Conservation (phyloP, 176 grass and related monocot genomes). For the Pontederia crassipes region DNA sequence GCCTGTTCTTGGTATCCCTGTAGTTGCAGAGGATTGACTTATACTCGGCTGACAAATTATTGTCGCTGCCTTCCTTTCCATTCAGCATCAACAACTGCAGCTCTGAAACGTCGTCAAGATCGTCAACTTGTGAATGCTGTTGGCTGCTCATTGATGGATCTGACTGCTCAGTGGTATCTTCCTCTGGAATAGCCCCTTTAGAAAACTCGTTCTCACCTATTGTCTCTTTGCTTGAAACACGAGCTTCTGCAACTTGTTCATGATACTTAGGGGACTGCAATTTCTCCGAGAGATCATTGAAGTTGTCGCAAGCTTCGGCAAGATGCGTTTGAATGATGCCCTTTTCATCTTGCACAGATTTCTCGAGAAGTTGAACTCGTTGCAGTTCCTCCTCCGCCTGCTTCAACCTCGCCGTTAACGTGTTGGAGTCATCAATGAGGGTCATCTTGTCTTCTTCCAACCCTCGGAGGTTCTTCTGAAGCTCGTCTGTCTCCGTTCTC, state of each 20-base stretch:
- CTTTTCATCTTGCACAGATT: conserved; percentile 39
- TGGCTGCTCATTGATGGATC: background rate
- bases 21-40: conserved; percentile 33
- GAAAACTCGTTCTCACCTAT: background rate
- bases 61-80: conserved; percentile 30
- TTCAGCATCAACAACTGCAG: conserved; percentile 19
- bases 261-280: conserved; percentile 23
- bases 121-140: conserved; percentile 20
- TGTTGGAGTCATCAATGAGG: conserved; percentile 36
- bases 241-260: background rate
- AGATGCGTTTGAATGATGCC: conserved; percentile 24
- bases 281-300: conserved; percentile 45
- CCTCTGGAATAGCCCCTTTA: background rate
- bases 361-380: conserved; percentile 33
- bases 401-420: conserved; percentile 40
- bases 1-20: conserved; percentile 40
- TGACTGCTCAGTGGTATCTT: background rate
- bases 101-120: conserved; percentile 9
- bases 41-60: conserved; percentile 30
- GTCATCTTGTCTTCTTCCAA: conserved; percentile 45
- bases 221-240: background rate
- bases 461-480: conserved; percentile 39
- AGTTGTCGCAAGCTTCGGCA: conserved; percentile 35
- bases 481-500: conserved; percentile 40
- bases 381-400: conserved; percentile 48